Evolutionary conservation across 2,329 filamentous ascomycete species (phyloP), one percentile per base, ranked within the genome.

Genomic region (Colletotrichum viniferum): DNA sequence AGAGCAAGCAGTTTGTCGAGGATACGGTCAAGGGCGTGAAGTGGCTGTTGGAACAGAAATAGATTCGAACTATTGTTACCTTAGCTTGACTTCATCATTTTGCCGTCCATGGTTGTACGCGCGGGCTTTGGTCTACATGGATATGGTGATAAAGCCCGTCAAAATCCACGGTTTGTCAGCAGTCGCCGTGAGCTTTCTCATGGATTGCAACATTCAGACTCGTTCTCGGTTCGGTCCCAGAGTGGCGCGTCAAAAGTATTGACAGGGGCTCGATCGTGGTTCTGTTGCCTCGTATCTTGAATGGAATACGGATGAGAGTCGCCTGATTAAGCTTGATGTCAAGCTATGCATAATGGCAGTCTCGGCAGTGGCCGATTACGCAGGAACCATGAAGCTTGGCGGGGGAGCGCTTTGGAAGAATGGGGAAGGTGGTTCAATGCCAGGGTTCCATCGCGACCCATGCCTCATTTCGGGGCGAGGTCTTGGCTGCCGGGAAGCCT

Each of bases 391-490:
- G 21, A 26, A 58, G 65, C 71, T 74, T 70, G 66, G 71, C 71
- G 55, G 60, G 66, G 48, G 36, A 30, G 34, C 43, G 32, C 26
- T 69, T 74, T 64, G 21, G 60, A 48, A 70, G 67, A 70, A 74
- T 64, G 34, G 71, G 71, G 71, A 70, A 74, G 67, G 71, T 69
- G 43, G 66, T 38, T 60, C 9, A 28, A 28, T 21, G 34, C 32
- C 60, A 36, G 66, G 71, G 67, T 70, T 74, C 60, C 67, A 74
- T 70, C 60, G 38, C 65, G 65, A 68, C 70, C 58, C 71, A 73
- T 63, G 65, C 48, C 18, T 70, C 67, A 71, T 70, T 74, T 71
- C 67, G 60, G 58, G 71, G 34, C 60, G 38, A 38, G 10, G 66
- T 14, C 71, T 73, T 69, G 71, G 71, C 71, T 60, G 4, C 38